A percentile compares a stretch with the other conserved stretches of the same genome.
These are phyloP conservation scores for Coemansia sp. DNA, from an alignment of 192 early-diverging fungal genomes.

Conservation along the genomic window DNA sequence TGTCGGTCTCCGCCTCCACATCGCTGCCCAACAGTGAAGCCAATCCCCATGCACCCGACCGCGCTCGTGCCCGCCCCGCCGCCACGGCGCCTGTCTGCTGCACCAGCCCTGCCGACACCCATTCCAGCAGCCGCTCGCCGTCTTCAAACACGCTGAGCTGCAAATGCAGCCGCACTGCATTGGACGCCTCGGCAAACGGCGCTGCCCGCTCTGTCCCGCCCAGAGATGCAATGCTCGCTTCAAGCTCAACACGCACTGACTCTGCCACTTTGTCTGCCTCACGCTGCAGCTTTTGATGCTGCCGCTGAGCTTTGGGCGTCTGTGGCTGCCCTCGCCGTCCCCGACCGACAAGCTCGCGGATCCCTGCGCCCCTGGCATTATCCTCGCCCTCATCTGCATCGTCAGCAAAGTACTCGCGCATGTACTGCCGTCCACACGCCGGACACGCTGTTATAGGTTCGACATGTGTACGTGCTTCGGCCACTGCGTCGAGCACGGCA, in stretches of 20 bases:
- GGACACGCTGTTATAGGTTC: conserved; percentile 24
- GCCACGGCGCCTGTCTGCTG: conserved; percentile 12
- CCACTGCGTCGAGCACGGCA: conserved; percentile 17
- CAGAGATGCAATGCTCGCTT: conserved; percentile 1
- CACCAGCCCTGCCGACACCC: conserved; percentile 48
- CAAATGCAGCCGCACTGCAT: conserved; percentile 43
- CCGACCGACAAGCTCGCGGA: background rate
- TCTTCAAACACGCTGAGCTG: conserved; percentile 48
- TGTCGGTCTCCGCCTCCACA: conserved; percentile 8
- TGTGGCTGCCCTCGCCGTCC: background rate
- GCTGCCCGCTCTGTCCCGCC: conserved; percentile 13
- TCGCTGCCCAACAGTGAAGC: conserved; percentile 31
- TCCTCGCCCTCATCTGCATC: background rate
- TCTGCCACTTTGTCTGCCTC: conserved; percentile 8
- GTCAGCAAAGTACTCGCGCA: conserved; percentile 50
- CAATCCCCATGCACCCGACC: conserved; percentile 33
- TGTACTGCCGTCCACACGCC: conserved; percentile 36
- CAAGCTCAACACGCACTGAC: background rate
- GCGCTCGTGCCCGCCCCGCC: background rate
- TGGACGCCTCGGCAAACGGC: conserved; percentile 40
- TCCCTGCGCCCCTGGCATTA: background rate
- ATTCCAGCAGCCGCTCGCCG: conserved; percentile 44
- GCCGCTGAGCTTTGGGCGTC: background rate
- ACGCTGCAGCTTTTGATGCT: background rate
- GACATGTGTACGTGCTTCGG: background rate